phyloP scores from a whole-genome alignment of 164 flowering plant genomes.

The Malania oleifera region DNA sequence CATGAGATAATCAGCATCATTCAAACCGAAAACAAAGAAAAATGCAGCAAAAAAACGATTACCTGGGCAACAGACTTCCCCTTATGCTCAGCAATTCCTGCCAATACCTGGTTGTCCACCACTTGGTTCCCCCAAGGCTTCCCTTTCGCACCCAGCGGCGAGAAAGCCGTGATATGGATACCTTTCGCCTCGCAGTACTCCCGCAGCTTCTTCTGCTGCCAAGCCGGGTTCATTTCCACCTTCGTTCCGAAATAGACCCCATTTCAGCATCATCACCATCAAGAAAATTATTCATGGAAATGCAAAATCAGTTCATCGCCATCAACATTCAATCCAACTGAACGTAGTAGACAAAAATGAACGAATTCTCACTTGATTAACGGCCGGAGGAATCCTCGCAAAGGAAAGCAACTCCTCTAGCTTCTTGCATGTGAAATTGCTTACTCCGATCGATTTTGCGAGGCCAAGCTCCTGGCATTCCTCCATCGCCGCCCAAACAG shows the following conservation, averaged over 20 bases:
- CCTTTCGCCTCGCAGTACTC: constrained; percentile 13
- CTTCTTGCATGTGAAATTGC: constrained; percentile 25
- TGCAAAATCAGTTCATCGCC: too few species aligned
- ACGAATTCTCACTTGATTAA: too few species aligned
- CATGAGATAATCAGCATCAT: too few species aligned
- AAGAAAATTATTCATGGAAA: too few species aligned
- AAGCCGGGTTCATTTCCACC: too few species aligned
- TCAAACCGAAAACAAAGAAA: too few species aligned
- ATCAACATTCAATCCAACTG: too few species aligned
- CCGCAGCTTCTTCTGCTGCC: too few species aligned
- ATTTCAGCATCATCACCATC: too few species aligned
- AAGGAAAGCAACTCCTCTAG: constrained; percentile 7
- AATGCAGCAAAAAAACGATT: too few species aligned
- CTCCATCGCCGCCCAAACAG: constrained; percentile 20
- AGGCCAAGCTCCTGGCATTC: constrained; percentile 17
- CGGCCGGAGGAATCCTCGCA: constrained; percentile 21
- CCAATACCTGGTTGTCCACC: constrained; percentile 6
- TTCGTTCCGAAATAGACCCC: too few species aligned
- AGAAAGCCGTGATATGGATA: constrained; percentile 13
- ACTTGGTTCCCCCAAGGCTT: constrained; percentile 16
- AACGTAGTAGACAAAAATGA: too few species aligned
- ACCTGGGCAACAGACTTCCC: constrained; percentile 16
- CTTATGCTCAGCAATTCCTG: constrained; percentile 9
- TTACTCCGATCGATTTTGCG: constrained; percentile 21
- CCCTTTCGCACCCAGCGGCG: constrained; percentile 17